Percentiles rank a stretch among this genome's conserved stretches.
These are phyloP conservation scores for Picea abies DNA, from an alignment of 83 land plant genomes.

Conservation along the genomic window DNA sequence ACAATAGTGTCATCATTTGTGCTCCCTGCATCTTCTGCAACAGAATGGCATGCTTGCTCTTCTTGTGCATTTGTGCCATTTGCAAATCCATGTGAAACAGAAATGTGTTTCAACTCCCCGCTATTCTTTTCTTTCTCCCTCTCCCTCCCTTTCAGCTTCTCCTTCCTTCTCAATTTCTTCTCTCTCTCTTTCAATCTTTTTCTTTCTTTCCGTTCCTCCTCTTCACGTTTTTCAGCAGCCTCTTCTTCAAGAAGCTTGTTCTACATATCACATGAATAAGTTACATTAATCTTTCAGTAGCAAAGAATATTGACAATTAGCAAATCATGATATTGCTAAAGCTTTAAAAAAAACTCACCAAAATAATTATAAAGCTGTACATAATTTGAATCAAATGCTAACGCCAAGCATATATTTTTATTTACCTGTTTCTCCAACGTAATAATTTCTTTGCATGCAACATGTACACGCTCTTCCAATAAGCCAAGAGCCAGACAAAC, in stretches of 20 bases:
- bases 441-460: constrained; percentile 97
- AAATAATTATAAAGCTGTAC: not conserved
- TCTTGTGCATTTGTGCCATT: constrained; percentile 29
- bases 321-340: not conserved
- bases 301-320: not conserved
- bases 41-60: constrained; percentile 28
- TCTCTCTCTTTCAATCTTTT: constrained; percentile 88
- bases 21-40: constrained; percentile 32
- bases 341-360: not conserved
- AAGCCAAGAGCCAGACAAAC: constrained; percentile 88
- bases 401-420: constrained; percentile 18
- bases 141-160: constrained; percentile 79
- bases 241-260: constrained; percentile 97
- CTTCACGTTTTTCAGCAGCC: constrained; percentile 93
- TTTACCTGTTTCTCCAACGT: constrained; percentile 96
- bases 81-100: constrained; percentile 14
- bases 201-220: constrained; percentile 91
- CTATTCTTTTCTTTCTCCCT: constrained; percentile 54
- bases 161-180: constrained; percentile 91
- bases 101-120: constrained; percentile 22
- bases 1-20: constrained; percentile 34
- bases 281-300: not conserved
- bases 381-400: not conserved
- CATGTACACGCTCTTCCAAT: constrained; percentile 96
- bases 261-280: constrained; percentile 27